These are phyloP conservation scores for Fraxinus ornus DNA, from an alignment of 305 asterid species.

Conservation along the genomic window DNA sequence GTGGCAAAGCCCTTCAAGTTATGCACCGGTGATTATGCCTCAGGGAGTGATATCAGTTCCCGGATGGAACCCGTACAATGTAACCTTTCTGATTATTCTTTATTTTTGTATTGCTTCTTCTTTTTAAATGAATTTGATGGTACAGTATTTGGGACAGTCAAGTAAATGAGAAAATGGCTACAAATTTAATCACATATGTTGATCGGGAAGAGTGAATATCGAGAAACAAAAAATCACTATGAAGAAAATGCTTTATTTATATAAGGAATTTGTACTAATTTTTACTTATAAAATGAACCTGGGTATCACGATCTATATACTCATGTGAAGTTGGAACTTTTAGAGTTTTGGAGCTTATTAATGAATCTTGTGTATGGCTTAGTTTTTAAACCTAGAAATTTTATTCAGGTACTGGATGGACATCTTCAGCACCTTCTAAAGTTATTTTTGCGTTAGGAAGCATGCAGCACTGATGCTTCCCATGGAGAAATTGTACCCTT, in stretches of 20 bases:
- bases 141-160: background rate
- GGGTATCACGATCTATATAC: conserved; percentile 7
- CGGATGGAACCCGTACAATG: conserved; percentile 83
- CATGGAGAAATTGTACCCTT: conserved; percentile 3
- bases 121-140: conserved; percentile 7
- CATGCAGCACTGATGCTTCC: conserved; percentile 16
- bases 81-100: conserved; percentile 42
- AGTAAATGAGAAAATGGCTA: conserved; percentile 5
- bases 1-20: conserved; percentile 93
- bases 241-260: background rate
- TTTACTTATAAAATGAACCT: conserved; percentile 4
- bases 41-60: conserved; percentile 87
- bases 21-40: conserved; percentile 78
- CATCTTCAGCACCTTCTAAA: conserved; percentile 9
- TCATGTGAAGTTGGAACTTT: background rate
- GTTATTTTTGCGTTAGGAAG: conserved; percentile 6
- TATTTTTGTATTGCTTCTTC: conserved; percentile 17
- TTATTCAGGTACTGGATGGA: background rate
- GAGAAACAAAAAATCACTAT: background rate
- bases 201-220: conserved; percentile 3
- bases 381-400: conserved; percentile 4
- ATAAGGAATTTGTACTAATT: background rate
- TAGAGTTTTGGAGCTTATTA: conserved; percentile 1
- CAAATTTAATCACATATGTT: conserved; percentile 15
- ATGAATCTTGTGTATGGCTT: background rate